phyloP scores from a whole-genome alignment of 139 green algal genomes.

The Trebouxia sp. region DNA sequence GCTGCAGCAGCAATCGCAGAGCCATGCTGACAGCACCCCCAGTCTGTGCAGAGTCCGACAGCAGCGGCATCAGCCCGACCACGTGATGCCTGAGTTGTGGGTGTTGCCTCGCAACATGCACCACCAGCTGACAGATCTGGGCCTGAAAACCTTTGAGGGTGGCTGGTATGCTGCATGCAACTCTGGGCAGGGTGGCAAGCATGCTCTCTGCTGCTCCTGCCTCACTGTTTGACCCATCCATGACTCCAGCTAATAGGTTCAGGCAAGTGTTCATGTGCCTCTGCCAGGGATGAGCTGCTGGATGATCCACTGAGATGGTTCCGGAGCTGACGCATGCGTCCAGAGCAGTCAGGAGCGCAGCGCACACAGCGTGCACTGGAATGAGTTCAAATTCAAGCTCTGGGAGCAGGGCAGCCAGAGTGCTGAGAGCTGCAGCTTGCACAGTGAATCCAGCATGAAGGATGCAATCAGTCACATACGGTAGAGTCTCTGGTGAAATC shows the following conservation, averaged over 20 bases:
- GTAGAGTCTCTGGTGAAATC: neutral
- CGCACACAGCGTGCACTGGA: neutral
- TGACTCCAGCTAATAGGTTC: neutral
- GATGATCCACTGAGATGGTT: neutral
- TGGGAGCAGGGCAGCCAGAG: conserved; percentile 6
- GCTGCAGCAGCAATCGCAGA: neutral
- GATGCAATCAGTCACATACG: neutral
- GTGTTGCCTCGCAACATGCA: neutral
- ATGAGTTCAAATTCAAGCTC: conserved; percentile 2
- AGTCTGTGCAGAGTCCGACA: neutral
- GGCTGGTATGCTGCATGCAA: neutral
- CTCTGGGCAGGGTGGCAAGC: neutral
- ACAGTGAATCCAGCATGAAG: conserved; percentile 24
- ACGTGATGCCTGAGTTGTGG: neutral
- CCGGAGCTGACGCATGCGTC: neutral
- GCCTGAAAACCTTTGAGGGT: neutral
- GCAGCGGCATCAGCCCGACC: neutral
- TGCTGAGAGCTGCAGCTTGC: conserved; percentile 3
- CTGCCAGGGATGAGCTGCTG: neutral
- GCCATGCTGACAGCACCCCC: neutral
- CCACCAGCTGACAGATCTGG: conserved; percentile 12
- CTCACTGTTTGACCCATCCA: neutral
- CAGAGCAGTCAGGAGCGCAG: neutral
- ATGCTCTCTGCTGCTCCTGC: neutral
- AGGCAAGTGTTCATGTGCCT: conserved; percentile 12